Evolutionary conservation across 2,329 filamentous ascomycete species (phyloP).

Genomic region (Exophiala calicioides): DNA sequence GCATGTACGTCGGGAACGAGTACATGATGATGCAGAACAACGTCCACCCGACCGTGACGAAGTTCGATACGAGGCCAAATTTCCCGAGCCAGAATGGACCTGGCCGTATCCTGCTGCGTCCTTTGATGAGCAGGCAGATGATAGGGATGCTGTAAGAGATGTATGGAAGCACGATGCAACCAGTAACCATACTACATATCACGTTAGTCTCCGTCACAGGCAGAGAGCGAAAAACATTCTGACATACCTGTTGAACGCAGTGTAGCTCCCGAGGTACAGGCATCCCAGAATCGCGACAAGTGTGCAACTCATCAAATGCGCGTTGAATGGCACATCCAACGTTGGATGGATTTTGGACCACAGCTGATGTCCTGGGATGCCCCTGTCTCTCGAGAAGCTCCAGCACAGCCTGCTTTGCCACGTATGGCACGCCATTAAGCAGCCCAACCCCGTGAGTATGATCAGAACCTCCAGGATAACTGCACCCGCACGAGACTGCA

Average conservation of each 20-base stretch:
- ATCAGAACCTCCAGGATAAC: slow-evolving; percentile 49
- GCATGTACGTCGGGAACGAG: too few species aligned
- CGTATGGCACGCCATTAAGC: slow-evolving; percentile 20
- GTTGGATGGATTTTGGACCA: slow-evolving; percentile 42
- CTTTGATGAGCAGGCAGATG: too few species aligned
- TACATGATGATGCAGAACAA: too few species aligned
- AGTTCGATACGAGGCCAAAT: too few species aligned
- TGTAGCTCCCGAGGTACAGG: slow-evolving; percentile 44
- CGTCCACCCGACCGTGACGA: too few species aligned
- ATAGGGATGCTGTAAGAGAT: too few species aligned
- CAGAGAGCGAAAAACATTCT: too few species aligned
- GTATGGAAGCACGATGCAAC: too few species aligned
- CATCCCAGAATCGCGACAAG: slow-evolving; percentile 55
- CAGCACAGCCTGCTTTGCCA: not conserved
- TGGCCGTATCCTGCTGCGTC: too few species aligned
- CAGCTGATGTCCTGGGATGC: slow-evolving; percentile 45
- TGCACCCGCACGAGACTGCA: slow-evolving; percentile 43
- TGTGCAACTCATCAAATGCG: slow-evolving; percentile 49
- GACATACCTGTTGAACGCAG: slow-evolving; percentile 57
- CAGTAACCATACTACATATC: too few species aligned
- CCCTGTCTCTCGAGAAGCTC: slow-evolving; percentile 51
- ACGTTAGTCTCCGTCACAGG: too few species aligned
- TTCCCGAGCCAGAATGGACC: too few species aligned
- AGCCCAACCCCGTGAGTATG: slow-evolving; percentile 49
- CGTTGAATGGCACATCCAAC: slow-evolving; percentile 47